Base-by-base conservation (phyloP, 441 rosid genomes). In the Hura crepitans region DNA sequence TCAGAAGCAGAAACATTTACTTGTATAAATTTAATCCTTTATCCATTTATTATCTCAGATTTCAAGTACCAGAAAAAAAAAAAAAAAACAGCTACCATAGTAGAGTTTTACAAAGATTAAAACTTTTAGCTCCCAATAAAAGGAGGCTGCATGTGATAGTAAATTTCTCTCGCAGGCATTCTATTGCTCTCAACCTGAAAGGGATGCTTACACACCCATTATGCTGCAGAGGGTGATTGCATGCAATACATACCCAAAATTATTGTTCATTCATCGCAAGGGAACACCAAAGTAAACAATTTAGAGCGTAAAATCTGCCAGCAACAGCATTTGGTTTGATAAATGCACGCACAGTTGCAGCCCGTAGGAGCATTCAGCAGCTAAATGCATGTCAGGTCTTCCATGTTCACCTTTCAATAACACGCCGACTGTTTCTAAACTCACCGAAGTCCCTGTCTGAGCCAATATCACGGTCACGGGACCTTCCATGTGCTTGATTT, bases 371-470 rank as follows among this genome's bases (percentile, higher is more conserved):
- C 8, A 50, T 50, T 17, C 22, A 0, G 10, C 0, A 30, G 14
- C 2, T 28, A 25, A 7, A 28, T 1, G 0, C 8, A 56, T 13
- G 13, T 7, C 10, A n/a, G n/a, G 20, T 33, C 37, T 1, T 42
- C 46, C 64, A 63, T 2, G 7, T 10, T 77, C 63, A 86, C 76
- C 87, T 79, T 75, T 84, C 87, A 37, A 83, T 87, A 43, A 87
- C 83, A 30, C 89, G 82, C 30, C 88, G 79, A 28, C 82, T 79
- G 67, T 85, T 87, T 55, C 70, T 81, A 63, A 85, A 80, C 66
- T 81, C 84, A 37, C 80, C 74, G 20, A 73, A 28, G 64, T 62
- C 66, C 14, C 18, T 43, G 22, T 77, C 77, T 31, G 23, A 58
- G 46, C 62, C 73, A 42, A 25, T 54, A 15, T 66, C 15, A 31